phyloP scores from a whole-genome alignment of 371 early-diverging fungal species.

The Vairimorpha ceranae region DNA sequence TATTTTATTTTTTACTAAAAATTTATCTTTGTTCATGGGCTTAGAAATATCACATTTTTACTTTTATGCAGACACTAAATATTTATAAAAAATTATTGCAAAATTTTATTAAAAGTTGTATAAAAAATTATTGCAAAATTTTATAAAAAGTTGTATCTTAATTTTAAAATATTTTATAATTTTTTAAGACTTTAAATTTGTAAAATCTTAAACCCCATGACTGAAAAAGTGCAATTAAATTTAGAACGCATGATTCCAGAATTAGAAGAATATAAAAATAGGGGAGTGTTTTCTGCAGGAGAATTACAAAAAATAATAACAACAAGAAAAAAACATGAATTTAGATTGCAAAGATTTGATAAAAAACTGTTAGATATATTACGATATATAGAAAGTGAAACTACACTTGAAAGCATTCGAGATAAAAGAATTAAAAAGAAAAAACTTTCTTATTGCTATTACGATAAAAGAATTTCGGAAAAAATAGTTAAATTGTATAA shows the following conservation, averaged over 20 bases:
- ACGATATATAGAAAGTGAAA: constrained; percentile 50
- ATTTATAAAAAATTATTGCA: too few relatives aligned
- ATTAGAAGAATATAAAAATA: constrained; percentile 44
- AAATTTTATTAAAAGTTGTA: too few relatives aligned
- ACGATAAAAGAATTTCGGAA: constrained; percentile 25
- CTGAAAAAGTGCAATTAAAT: constrained; percentile 32
- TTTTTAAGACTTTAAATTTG: too few relatives aligned
- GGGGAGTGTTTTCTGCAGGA: constrained; percentile 28
- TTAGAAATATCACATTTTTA: too few relatives aligned
- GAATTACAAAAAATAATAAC: constrained; percentile 44
- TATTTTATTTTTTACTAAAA: constrained; percentile 10
- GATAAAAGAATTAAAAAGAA: constrained; percentile 37
- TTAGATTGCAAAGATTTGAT: constrained; percentile 30
- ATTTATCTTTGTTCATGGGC: constrained; percentile 17
- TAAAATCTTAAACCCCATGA: constrained; percentile 31
- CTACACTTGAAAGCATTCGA: constrained; percentile 33
- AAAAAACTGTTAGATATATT: constrained; percentile 46
- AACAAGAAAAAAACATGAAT: constrained; percentile 34
- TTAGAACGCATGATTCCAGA: constrained; percentile 51
- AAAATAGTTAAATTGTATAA: constrained; percentile 40
- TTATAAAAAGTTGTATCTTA: too few relatives aligned
- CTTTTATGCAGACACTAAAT: too few relatives aligned
- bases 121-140: too few relatives aligned
- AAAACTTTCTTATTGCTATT: background rate
- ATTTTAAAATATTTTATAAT: too few relatives aligned